Evolutionary conservation across 805 yeast species (phyloP), one percentile per base, ranked within the genome.

Genomic region (Candida nanaspora): DNA sequence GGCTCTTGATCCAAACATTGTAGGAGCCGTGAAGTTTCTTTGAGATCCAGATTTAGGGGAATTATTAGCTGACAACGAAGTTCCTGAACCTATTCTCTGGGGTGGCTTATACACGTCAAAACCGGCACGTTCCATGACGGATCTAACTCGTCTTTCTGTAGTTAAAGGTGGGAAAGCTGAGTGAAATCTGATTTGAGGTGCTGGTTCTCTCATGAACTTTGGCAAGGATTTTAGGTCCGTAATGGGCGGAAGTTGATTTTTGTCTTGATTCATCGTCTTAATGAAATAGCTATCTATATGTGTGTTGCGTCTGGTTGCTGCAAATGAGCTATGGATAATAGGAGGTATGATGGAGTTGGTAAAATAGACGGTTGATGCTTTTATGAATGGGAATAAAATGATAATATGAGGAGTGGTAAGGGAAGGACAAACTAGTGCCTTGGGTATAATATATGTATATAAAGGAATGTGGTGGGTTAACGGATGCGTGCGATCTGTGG

Each of bases 61-160:
- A 13, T 47, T 44, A 21, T 34, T 40, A 34, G 41, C 42, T 16
- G 40, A 23, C 6, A 19, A n/a, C 21, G 36, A 22, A 22, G 26
- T 14, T 8, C 14, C 15, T 3, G 38, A 35, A 9, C 14, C 10
- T 14, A 37, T 42, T 10, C 34, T 42, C 25, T 47, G 52, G 2
- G 63, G 39, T 25, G 44, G 63, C 39, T 55, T 68, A 44, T 66
- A 67, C 10, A 74, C 75, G 20, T 84, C 93, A 51, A 85, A 85
- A 0, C 95, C 95, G 0, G 93, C 93, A 48, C 93, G 63, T 55
- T 85, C 93, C 59, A 82, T 77, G 2, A 83, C 93, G 2, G 88
- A 80, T 49, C 70, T 70, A 50, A 79, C 81, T 23, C 78, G 63
- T 37, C 72, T 78, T 29, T 74, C 73, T 0, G 82, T 76, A 41